Evolutionary conservation across 177 flowering plant species (phyloP).

Genomic region (Vitis hybrid): DNA sequence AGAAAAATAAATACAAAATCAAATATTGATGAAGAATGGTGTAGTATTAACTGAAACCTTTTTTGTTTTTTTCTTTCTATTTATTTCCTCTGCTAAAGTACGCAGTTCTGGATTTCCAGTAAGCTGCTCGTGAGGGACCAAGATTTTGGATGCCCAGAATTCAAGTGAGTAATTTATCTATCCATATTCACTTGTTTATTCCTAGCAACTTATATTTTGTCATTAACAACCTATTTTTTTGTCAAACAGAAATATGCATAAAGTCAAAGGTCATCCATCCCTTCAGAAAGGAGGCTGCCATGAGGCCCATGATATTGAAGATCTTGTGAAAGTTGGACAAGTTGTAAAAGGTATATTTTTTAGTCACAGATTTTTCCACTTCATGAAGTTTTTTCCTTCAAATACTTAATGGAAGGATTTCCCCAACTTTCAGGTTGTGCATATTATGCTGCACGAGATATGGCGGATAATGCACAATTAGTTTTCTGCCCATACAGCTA

Average conservation of each 20-base stretch:
- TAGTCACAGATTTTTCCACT: neutral
- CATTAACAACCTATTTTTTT: neutral
- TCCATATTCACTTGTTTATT: neutral
- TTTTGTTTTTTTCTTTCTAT: slow-evolving; percentile 9
- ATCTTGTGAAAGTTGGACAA: too few species aligned
- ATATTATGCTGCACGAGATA: slow-evolving; percentile 84
- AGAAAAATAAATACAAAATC: slow-evolving; percentile 42
- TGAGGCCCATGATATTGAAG: too few species aligned
- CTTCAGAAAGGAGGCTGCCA: slow-evolving; percentile 81
- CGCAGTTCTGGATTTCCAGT: slow-evolving; percentile 40
- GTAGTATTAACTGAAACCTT: slow-evolving; percentile 13
- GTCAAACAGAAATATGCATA: slow-evolving; percentile 60
- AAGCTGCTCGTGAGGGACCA: slow-evolving; percentile 62
- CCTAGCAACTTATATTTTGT: neutral
- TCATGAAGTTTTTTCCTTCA: neutral
- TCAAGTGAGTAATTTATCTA: slow-evolving; percentile 55
- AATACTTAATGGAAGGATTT: too few species aligned
- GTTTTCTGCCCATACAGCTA: slow-evolving; percentile 96
- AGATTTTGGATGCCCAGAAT: slow-evolving; percentile 57
- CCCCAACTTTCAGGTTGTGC: slow-evolving; percentile 68
- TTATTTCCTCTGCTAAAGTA: slow-evolving; percentile 9
- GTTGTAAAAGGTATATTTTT: too few species aligned
- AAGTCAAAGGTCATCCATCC: slow-evolving; percentile 73
- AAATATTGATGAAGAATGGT: slow-evolving; percentile 93
- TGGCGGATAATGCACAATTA: slow-evolving; percentile 82